Evolutionary conservation across 345 rosid species (phyloP).

Genomic region (Lepidium aucheri): DNA sequence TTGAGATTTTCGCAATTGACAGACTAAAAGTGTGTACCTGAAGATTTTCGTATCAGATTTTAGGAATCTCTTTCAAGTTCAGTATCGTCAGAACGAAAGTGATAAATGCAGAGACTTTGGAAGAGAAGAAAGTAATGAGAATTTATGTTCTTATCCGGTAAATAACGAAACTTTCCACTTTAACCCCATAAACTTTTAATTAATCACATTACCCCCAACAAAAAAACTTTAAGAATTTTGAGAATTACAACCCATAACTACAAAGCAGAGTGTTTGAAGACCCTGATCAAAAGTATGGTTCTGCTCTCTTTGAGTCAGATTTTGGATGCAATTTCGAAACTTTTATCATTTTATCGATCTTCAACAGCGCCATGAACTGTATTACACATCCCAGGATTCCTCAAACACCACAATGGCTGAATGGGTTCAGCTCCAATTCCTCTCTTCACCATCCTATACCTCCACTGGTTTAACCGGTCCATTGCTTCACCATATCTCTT

Average conservation of each 20-base stretch:
- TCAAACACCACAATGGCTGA: constrained; percentile 82
- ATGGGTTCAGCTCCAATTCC: constrained; percentile 80
- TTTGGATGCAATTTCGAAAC: not conserved
- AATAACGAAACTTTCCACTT: not conserved
- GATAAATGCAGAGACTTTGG: not conserved
- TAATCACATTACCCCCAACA: not conserved
- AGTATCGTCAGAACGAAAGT: not conserved
- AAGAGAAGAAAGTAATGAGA: not conserved
- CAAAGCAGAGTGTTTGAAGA: not conserved
- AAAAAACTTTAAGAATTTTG: not conserved
- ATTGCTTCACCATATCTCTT: constrained; percentile 65
- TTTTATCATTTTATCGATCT: not conserved
- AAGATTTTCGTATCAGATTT: not conserved
- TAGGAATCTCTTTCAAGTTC: not conserved
- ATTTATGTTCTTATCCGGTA: not conserved
- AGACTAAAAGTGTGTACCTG: not conserved
- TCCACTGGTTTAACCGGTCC: constrained; percentile 75
- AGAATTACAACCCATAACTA: not conserved
- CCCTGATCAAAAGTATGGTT: not conserved
- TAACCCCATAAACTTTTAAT: not conserved
- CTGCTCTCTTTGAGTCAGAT: not conserved
- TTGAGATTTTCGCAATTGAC: not conserved
- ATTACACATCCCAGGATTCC: constrained; percentile 85
- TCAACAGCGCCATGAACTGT: constrained; percentile 25
- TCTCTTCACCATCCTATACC: constrained; percentile 74